These are phyloP conservation scores for Calonectria fujianensis DNA, from an alignment of 2,329 filamentous ascomycete genomes.

Conservation along the genomic window DNA sequence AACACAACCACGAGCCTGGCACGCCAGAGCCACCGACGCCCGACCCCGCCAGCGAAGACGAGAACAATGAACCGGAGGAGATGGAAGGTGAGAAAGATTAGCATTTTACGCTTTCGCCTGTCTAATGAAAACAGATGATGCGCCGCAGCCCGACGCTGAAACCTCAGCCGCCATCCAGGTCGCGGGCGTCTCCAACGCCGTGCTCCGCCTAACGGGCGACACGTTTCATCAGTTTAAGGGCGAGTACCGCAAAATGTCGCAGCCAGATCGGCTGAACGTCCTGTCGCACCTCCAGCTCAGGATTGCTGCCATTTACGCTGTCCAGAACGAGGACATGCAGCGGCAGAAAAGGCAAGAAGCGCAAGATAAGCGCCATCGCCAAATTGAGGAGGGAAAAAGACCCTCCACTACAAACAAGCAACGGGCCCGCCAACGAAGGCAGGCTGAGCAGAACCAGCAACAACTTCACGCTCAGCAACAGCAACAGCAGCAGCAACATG, in stretches of 20 bases:
- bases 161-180: constrained; percentile 62
- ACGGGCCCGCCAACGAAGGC: constrained; percentile 52
- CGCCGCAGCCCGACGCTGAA: constrained; percentile 59
- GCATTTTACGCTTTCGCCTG: constrained; percentile 37
- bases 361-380: constrained; percentile 61
- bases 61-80: constrained; percentile 55
- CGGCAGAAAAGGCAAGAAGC: constrained; percentile 62
- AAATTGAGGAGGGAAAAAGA: constrained; percentile 60
- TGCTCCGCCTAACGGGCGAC: constrained; percentile 64
- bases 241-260: constrained; percentile 66
- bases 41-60: constrained; percentile 59
- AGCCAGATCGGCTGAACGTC: constrained; percentile 62
- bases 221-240: constrained; percentile 66
- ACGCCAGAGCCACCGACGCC: constrained; percentile 65
- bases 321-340: constrained; percentile 67
- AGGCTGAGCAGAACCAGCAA: constrained; percentile 54
- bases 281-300: constrained; percentile 65
- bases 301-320: constrained; percentile 66
- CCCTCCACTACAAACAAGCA: constrained; percentile 53
- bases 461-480: constrained; percentile 50
- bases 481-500: constrained; percentile 50
- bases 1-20: constrained; percentile 67
- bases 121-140: constrained; percentile 52
- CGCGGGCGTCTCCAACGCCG: constrained; percentile 62
- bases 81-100: constrained; percentile 47